phyloP scores from a whole-genome alignment of 495 filamentous ascomycete genomes.

The Thozetella sp. region DNA sequence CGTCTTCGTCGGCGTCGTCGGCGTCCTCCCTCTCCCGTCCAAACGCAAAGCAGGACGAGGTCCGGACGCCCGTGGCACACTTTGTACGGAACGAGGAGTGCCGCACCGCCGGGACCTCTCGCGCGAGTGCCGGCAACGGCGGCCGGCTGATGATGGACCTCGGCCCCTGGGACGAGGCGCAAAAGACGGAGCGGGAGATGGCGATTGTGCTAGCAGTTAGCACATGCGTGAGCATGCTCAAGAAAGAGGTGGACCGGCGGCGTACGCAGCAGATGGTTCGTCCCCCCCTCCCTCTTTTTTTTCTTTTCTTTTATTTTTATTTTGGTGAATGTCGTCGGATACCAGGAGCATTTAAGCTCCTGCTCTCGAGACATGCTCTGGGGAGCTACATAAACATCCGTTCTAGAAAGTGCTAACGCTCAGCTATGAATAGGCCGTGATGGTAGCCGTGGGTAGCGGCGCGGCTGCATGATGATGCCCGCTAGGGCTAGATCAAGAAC shows the following conservation, averaged over 20 bases:
- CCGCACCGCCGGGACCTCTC: slow-evolving; percentile 39
- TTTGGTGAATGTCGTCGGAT: not conserved
- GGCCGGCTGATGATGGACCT: slow-evolving; percentile 47
- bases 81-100: slow-evolving; percentile 42
- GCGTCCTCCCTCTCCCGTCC: not conserved
- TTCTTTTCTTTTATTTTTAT: slow-evolving; percentile 6
- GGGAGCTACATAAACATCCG: too few relatives aligned
- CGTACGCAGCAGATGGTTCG: slow-evolving; percentile 45
- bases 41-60: slow-evolving; percentile 12
- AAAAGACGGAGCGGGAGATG: slow-evolving; percentile 26
- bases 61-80: slow-evolving; percentile 38
- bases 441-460: too few relatives aligned
- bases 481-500: too few relatives aligned
- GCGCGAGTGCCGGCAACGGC: slow-evolving; percentile 50
- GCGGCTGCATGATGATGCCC: too few relatives aligned
- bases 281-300: slow-evolving; percentile 11
- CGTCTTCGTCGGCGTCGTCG: not conserved
- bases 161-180: slow-evolving; percentile 12
- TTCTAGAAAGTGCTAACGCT: not conserved
- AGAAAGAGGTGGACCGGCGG: slow-evolving; percentile 59
- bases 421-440: too few relatives aligned
- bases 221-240: slow-evolving; percentile 57
- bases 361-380: too few relatives aligned
- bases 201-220: slow-evolving; percentile 47
- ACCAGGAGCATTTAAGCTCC: too few relatives aligned